Percentiles rank a stretch among this genome's conserved stretches.
phyloP scores from a whole-genome alignment of 805 yeast species.

The Yamadazyma insecticola region DNA sequence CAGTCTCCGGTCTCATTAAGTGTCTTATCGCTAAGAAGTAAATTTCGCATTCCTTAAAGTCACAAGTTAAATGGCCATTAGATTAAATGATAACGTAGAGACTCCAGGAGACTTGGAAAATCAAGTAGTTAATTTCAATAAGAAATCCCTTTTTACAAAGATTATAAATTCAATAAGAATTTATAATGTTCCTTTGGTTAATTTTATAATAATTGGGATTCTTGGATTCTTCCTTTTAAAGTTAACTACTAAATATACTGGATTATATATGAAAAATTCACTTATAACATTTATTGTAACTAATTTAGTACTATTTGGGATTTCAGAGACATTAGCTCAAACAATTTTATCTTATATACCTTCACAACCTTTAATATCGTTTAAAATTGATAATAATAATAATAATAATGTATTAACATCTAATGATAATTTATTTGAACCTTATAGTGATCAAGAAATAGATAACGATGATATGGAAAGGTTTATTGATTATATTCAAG shows the following conservation, averaged over 20 bases:
- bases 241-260: constrained; percentile 55
- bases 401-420: constrained; percentile 8
- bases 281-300: constrained; percentile 76
- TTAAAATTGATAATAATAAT: constrained; percentile 13
- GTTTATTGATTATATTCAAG: constrained; percentile 30
- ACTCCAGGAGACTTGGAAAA: too few relatives aligned
- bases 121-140: neutral
- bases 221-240: constrained; percentile 48
- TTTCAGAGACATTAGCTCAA: constrained; percentile 91
- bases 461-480: constrained; percentile 12
- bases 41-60: too few relatives aligned
- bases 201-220: constrained; percentile 46
- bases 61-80: too few relatives aligned
- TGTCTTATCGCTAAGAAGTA: too few relatives aligned
- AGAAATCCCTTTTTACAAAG: constrained; percentile 12
- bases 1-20: too few relatives aligned
- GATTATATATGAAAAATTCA: constrained; percentile 58
- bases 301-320: constrained; percentile 75
- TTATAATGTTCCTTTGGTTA: constrained; percentile 51
- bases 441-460: neutral
- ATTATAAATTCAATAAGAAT: constrained; percentile 33
- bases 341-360: constrained; percentile 38
- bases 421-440: constrained; percentile 1
- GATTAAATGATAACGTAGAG: too few relatives aligned
- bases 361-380: constrained; percentile 10